Evolutionary conservation across 352 stramenopile genomes (phyloP), one percentile per base, ranked within the genome.

Genomic region (Pythium dissimile): DNA sequence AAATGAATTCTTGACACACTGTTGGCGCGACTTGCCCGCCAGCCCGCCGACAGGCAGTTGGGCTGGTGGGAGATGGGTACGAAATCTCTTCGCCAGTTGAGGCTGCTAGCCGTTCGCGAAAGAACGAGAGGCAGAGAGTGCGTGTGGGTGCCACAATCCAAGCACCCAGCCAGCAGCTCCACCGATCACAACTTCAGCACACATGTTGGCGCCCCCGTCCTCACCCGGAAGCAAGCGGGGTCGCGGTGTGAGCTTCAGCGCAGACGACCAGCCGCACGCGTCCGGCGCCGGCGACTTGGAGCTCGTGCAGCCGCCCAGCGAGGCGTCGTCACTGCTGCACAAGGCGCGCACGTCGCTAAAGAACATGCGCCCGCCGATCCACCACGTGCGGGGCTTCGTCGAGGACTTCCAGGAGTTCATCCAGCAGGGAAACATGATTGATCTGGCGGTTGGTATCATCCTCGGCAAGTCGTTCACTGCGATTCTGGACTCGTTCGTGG

Each of bases 341-440:
- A 58, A 54, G 42, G 48, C 57, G 34, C 51, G 51, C 44, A 13
- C 15, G n/a, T 62, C 51, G 30, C 18, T 67, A 20, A 42, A 58
- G 31, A 43, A 13, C 30, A 46, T 62, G 44, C 21, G 26, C 3
- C 67, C 61, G n/a, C 71, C 64, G 24, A 65, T 77, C 48, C 54
- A 68, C 44, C 43, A 63, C 23, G 63, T 78, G 55, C 72, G 69
- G 15, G 39, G 52, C 15, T 69, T 74, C 23, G 39, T 78, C 9
- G 69, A 68, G 28, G 79, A 89, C 63, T 89, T 89, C 59, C 72
- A 86, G 43, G 73, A 86, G 37, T 89, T 89, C 35, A 82, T 89
- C 56, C 72, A 84, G 64, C 79, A 89, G 59, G 79, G 79, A 34
- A 86, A 84, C 58, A 86, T 87, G 72, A 69, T 89, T 68, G 76